phyloP scores from a whole-genome alignment of 148 eudicot species.

The Camellia lanceoleosa region DNA sequence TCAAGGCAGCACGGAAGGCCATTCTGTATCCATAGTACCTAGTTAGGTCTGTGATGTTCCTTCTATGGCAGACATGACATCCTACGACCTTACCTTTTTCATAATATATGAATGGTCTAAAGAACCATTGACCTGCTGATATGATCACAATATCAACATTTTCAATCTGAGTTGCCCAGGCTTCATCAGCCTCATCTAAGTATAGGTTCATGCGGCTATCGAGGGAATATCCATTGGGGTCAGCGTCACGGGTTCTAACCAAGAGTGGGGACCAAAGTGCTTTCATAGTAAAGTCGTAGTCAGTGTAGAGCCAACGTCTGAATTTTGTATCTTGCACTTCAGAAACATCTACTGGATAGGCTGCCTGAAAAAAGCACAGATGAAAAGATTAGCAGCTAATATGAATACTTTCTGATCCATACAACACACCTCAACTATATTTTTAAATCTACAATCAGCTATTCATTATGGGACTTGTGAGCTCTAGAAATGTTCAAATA shows the following conservation, averaged over 20 bases:
- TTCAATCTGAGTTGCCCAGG: constrained; percentile 39
- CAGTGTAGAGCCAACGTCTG: constrained; percentile 20
- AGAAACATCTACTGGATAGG: constrained; percentile 19
- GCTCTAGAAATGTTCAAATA: neutral
- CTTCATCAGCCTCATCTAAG: constrained; percentile 36
- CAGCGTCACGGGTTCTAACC: constrained; percentile 7
- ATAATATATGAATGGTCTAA: constrained; percentile 39
- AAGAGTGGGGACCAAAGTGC: constrained; percentile 17
- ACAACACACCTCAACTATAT: no score
- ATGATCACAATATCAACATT: constrained; percentile 34
- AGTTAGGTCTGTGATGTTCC: constrained; percentile 28
- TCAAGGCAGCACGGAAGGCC: constrained; percentile 39
- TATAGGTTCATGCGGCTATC: constrained; percentile 33
- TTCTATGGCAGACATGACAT: constrained; percentile 32
- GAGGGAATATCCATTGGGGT: neutral
- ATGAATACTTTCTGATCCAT: neutral
- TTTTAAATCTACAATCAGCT: no score
- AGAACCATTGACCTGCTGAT: constrained; percentile 49
- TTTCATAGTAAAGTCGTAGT: constrained; percentile 18
- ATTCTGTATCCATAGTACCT: constrained; percentile 29
- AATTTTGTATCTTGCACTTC: constrained; percentile 5
- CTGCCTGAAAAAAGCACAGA: constrained; percentile 10
- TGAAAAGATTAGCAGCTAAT: neutral
- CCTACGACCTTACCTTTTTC: constrained; percentile 30
- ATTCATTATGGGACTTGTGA: no score